Base-by-base conservation (phyloP, 257 asterid genomes). In the Verbascum thapsus region DNA sequence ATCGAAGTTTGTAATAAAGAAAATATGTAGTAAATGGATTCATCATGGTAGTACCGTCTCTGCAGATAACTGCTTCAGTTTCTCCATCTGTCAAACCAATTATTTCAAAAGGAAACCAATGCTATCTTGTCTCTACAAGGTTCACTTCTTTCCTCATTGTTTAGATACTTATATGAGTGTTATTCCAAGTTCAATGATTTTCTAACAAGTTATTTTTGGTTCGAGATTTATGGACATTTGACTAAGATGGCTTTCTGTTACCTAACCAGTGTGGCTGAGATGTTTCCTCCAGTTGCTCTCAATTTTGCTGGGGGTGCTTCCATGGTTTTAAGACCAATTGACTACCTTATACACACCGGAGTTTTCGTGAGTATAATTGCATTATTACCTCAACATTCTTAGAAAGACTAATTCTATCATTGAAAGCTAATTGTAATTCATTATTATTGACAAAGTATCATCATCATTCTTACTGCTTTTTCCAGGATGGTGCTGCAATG, bases 281-380 rank as follows among this genome's bases (percentile, higher is more conserved):
- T 81, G 67, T 90, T 90, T 60, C 97, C 96, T 42, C 68, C 79
- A 3, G 94, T 87, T 61, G 64, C 87, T 58, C 72, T 90, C 19
- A 85, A 85, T 82, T 90, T 90, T 48, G 90, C 86, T 32, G 95
- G 91, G 9, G 87, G 80, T 20, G 88, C 95, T 56, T 81, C 88
- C 51, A 62, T 90, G 90, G 43, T 56, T 60, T 44, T 87, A 66
- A 85, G 85, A 73, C 97, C 97, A 43, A 58, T 53, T 18, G 95
- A 88, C 74, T 91, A 88, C 81, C 92, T 91, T 55, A 66, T 85
- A 52, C 85, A 70, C 73, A 42, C 65, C 73, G 92, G 94, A 58
- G 81, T 61, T 74, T 70, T 74, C 60, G 98, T 91, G 69, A 81
- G 98, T 86, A 53, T 56, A 2, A 26, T 6, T 22, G 9, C 3